Evolutionary conservation across 192 early-diverging fungal genomes (phyloP), one percentile per base, ranked within the genome.

Genomic region (Coemansia sp.): DNA sequence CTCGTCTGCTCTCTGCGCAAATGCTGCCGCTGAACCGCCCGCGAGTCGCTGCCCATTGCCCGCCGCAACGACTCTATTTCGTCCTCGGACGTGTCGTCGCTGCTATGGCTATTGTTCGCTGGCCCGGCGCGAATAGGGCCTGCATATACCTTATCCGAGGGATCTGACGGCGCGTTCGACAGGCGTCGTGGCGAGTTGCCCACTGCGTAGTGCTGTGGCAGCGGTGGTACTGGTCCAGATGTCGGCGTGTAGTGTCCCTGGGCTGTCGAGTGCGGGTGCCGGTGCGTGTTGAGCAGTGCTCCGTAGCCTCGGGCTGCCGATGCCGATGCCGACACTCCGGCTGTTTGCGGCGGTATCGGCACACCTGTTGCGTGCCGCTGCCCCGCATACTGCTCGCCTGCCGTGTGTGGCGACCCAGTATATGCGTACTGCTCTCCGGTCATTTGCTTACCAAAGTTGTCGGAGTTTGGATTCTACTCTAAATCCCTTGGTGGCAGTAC

Each of bases 11-110:
- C 76, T 48, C 50, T 65, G 17, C 71, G 75, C 66, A 77, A 65
- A n/a, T 66, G 71, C 61, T 79, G 76, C 61, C 67, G 72, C 60
- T 73, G 70, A 4, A 73, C 61, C 1, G 71, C 66, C 76, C 70
- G 70, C 63, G 62, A 68, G 67, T 79, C 70, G 61, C 67, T 73
- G 19, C 67, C 72, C 76, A 79, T 79, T 10, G 64, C 67, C 14
- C 71, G 76, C 57, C 73, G 69, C 32, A 79, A 57, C 67, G 72
- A 70, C 54, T 79, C 76, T 27, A 79, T 79, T 43, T 79, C 76
- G 57, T 79, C 76, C 57, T 79, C 76, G 1, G 76, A 79, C 25
- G 71, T 69, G 10, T 70, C 71, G 48, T 62, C 62, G 47, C 57
- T 63, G 60, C 41, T 57, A 59, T 60, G 23, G 49, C 57, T n/a